Evolutionary conservation across 2,329 filamentous ascomycete species (phyloP), one percentile per base, ranked within the genome.

Genomic region (Ascochyta clinopodiicola): DNA sequence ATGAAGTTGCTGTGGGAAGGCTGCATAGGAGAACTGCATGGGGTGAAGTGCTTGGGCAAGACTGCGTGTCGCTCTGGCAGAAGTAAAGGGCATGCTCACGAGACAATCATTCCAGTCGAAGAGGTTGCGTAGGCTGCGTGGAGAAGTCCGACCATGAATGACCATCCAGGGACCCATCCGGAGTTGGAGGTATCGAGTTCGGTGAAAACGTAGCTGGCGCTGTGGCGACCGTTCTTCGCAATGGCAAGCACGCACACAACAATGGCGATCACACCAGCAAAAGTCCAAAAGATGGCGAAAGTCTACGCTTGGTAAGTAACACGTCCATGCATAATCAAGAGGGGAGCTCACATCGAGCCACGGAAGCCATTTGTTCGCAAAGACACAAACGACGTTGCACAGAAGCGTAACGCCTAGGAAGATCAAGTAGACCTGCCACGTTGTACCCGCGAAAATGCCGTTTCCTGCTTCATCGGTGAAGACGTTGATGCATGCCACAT

Each of bases 31-130:
- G 43, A 38, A 57, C 54, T 62, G 62, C 57, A 49, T 60, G 61
- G 61, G 62, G 57, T 57, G 46, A 63, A 56, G 42, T 45, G 52
- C 35, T 56, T 49, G 44, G 45, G 48, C 31, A 50, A 43, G 35
- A 43, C 24, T 60, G 57, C 60, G 48, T 51, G 71, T 66, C 69
- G 70, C 69, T 62, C 62, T 68, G 71, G 57, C 44, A 80, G 46
- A 49, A 56, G 46, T 60, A 59, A 61, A 56, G 62, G 66, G 70
- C 57, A 62, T 60, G 67, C 85, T 81, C 77, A 88, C 86, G 86
- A 89, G 71, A 91, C 88, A 56, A 92, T 88, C 89, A 92, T 92
- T 75, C 89, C 89, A 0, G 88, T 91, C 15, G 88, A 89, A 4
- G 88, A 91, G 13, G 88, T 90, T 40, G 87, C 88, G 68, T 91